phyloP scores from a whole-genome alignment of 331 rosid species.

The Stylosanthes scabra region DNA sequence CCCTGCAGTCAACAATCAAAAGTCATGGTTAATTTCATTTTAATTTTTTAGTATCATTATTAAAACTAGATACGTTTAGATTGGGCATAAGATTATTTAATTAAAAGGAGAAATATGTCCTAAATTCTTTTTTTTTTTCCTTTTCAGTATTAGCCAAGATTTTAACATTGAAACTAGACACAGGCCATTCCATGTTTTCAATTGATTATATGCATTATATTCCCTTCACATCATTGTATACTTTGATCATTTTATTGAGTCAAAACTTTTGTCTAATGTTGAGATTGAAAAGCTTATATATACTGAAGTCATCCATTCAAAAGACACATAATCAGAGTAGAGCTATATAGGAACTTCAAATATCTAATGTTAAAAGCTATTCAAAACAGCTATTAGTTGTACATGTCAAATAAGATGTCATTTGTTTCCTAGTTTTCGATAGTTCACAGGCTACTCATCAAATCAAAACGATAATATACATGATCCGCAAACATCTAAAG shows the following conservation, averaged over 20 bases:
- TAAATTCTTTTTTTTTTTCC: too few species aligned
- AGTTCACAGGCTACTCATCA: neutral
- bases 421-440: neutral
- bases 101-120: too few species aligned
- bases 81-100: too few species aligned
- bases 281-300: too few species aligned
- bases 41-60: too few species aligned
- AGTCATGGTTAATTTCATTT: too few species aligned
- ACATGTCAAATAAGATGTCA: neutral
- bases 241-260: neutral
- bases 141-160: too few species aligned
- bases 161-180: neutral
- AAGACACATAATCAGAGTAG: too few species aligned
- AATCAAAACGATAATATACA: constrained; percentile 18
- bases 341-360: neutral
- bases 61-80: too few species aligned
- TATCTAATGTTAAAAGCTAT: neutral
- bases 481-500: constrained; percentile 24
- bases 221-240: neutral
- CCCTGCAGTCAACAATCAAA: too few species aligned
- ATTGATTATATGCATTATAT: neutral
- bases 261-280: neutral
- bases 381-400: constrained; percentile 11
- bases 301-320: neutral
- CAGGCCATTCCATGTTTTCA: neutral